Evolutionary conservation across 176 grass and related monocot genomes (phyloP), one percentile per base, ranked within the genome.

Genomic region (Aegilops umbellulata): DNA sequence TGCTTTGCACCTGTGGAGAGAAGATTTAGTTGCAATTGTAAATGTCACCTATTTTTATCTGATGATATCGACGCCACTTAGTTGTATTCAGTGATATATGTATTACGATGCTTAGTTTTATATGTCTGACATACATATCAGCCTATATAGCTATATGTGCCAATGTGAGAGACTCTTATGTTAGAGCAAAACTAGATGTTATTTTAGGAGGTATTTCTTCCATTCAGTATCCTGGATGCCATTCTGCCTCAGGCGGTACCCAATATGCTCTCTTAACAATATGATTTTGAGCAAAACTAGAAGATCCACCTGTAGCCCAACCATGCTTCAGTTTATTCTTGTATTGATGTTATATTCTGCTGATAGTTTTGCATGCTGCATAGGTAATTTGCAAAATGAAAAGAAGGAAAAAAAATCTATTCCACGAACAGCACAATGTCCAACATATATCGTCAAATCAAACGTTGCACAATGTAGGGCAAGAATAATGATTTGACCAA

Each of bases 151-250:
- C n/a, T 86, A 27, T 42, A 74, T 86, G 36, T 6, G 3, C 55
- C 65, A 24, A 65, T 63, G 61, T 3, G 60, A 76, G 30, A 0
- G 38, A 64, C 29, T 84, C 1, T 84, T 72, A 84, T 51, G 1
- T 72, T 71, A 63, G 47, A 51, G 27, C 3, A 10, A n/a, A n/a
- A n/a, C n/a, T n/a, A 3, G 27, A 53, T 72, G 42, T 30, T 67
- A 76, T 60, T 80, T 66, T 85, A 65, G 19, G 75, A 57, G 30
- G 29, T 42, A 65, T 66, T 76, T 81, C 10, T 73, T 72, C 29
- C 38, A 55, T 65, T 71, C 24, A 55, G 47, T 51, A 39, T 64
- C 53, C 20, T 12, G 68, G 47, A 62, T 63, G 69, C 79, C 17
- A 76, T 51, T 76, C 57, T 51, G 27, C 29, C 10, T 82, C 32